Evolutionary conservation across 129 eudicot genomes (phyloP), one percentile per base, ranked within the genome.

Genomic region (Ambrosia trifida): DNA sequence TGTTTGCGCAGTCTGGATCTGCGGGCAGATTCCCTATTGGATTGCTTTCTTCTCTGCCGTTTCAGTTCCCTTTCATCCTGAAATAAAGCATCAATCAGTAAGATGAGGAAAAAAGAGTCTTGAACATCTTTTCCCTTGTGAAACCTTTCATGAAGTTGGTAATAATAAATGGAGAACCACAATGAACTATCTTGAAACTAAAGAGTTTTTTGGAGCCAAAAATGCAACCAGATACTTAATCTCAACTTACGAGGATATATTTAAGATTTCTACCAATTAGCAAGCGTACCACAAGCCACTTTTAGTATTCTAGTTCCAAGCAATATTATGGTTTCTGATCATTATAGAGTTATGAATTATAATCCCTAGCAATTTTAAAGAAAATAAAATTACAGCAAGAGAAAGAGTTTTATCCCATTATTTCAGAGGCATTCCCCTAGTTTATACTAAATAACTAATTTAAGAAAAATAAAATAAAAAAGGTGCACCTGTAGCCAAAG

Each of bases 61-160:
- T 95, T 95, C 33, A 95, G 85, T 78, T 95, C 99, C 81, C 99
- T 90, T 79, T 95, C 99, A 83, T 95, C 99, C 99, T 95, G 87
- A 72, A 70, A 63, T 71, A 45, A 69, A 69, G 30, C 71, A 77
- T 68, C 68, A 50, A 73, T 40, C 44, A 40, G 9, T 40, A 6
- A 40, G 10, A 40, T 40, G 9, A 40, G 44, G 6, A 40, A 40
- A 40, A 40, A 24, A 24, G 1, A 40, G 6, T 10, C 44, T 6
- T 40, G 2, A 40, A 40, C 7, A 2, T 40, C 44, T 40, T 40
- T 40, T 40, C 44, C 44, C 44, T 7, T 40, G 10, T 40, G 41
- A 20, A 61, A 33, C 14, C 6, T 2, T 31, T 62, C 40, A 20
- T 45, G 40, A 62, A 57, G 57, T 28, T 40, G 28, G 31, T 43